Evolutionary conservation across 345 rosid genomes (phyloP).

Genomic region (Crucihimalaya himalaica): DNA sequence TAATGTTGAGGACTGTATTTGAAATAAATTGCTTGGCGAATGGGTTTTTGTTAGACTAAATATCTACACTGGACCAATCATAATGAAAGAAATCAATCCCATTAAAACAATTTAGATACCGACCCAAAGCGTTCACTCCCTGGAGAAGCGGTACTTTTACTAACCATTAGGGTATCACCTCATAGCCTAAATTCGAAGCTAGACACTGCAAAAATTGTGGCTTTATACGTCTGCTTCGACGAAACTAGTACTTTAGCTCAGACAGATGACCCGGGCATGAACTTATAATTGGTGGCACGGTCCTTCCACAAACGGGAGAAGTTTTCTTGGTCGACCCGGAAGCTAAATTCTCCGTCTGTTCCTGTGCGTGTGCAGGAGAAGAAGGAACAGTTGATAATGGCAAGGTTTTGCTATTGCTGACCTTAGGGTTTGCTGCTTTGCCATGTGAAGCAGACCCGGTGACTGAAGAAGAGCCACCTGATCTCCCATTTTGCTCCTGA

Average conservation of each 20-base stretch:
- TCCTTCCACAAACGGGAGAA: slow-evolving; percentile 68
- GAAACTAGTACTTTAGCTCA: slow-evolving; percentile 49
- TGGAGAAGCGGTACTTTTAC: not conserved
- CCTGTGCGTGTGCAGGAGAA: slow-evolving; percentile 36
- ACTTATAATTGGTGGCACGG: slow-evolving; percentile 52
- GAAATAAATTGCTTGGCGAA: slow-evolving; percentile 3
- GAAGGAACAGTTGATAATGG: slow-evolving; percentile 32
- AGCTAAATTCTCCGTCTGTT: slow-evolving; percentile 43
- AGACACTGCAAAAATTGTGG: slow-evolving; percentile 38
- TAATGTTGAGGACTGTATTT: slow-evolving; percentile 23
- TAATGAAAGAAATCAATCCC: slow-evolving; percentile 7
- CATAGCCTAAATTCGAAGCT: slow-evolving; percentile 25
- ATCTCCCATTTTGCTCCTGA: slow-evolving; percentile 42
- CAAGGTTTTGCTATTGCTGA: slow-evolving; percentile 37
- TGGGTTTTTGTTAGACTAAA: slow-evolving; percentile 16
- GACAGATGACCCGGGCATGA: slow-evolving; percentile 53
- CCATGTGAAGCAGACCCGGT: slow-evolving; percentile 42
- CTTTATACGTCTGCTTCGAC: slow-evolving; percentile 24
- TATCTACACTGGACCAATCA: slow-evolving; percentile 29
- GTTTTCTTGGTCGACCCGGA: slow-evolving; percentile 44
- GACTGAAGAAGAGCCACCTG: slow-evolving; percentile 38
- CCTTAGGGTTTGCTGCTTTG: slow-evolving; percentile 36
- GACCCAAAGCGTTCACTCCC: slow-evolving; percentile 16
- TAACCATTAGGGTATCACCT: slow-evolving; percentile 1
- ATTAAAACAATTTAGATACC: slow-evolving; percentile 19